A percentile compares a stretch with the other conserved stretches of the same genome.
Evolutionary conservation across 2,329 filamentous ascomycete species (phyloP).

Genomic region (Dendryphion nanum): DNA sequence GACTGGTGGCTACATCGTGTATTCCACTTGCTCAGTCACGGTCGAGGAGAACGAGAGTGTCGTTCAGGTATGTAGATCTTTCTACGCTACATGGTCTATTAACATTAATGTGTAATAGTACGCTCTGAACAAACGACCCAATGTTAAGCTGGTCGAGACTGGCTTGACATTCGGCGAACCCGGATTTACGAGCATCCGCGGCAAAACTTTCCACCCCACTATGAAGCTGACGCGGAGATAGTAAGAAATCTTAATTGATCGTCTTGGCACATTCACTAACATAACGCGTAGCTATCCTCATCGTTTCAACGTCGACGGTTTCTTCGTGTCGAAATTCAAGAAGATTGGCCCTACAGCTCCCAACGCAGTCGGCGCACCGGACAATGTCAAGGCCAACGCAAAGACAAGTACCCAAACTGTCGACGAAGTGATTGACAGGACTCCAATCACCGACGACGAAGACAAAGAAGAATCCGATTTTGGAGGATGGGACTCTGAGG

Average conservation of each 20-base stretch:
- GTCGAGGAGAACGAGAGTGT: slow-evolving; percentile 93
- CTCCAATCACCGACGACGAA: slow-evolving; percentile 5
- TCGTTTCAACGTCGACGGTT: slow-evolving; percentile 72
- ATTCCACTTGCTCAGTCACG: slow-evolving; percentile 94
- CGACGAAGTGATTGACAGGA: slow-evolving; percentile 2
- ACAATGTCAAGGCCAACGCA: slow-evolving; percentile 10
- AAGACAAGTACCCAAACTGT: neutral
- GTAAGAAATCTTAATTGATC: too few relatives aligned
- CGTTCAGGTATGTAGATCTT: too few relatives aligned
- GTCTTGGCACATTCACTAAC: too few relatives aligned
- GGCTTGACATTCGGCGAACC: slow-evolving; percentile 87
- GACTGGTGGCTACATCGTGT: slow-evolving; percentile 92
- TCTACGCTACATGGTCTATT: too few relatives aligned
- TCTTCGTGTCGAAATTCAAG: slow-evolving; percentile 97
- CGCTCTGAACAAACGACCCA: slow-evolving; percentile 84
- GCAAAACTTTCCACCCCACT: slow-evolving; percentile 85
- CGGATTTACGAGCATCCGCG: slow-evolving; percentile 86
- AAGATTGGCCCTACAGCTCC: slow-evolving; percentile 78
- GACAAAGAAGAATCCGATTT: slow-evolving; percentile 41
- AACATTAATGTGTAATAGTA: too few relatives aligned
- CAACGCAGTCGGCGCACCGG: slow-evolving; percentile 46
- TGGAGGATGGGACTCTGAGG: slow-evolving; percentile 52
- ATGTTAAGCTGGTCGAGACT: slow-evolving; percentile 89
- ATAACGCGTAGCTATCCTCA: too few relatives aligned
- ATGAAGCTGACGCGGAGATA: slow-evolving; percentile 61